These are phyloP conservation scores for Maudiozyma bulderi DNA, from an alignment of 805 yeast species.

Conservation along the genomic window DNA sequence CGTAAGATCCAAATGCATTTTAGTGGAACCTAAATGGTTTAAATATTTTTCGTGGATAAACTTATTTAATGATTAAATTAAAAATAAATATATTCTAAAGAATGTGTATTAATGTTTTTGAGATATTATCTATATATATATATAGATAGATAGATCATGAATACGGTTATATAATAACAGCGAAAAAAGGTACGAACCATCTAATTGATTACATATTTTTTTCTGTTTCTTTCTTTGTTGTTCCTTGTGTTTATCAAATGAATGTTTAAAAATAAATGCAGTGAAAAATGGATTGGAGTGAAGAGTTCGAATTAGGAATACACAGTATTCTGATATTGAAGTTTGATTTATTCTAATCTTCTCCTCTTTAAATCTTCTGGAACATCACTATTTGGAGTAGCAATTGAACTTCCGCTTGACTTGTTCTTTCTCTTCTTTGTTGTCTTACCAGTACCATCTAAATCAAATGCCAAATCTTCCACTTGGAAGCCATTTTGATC, in stretches of 20 bases:
- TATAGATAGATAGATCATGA: too few relatives aligned
- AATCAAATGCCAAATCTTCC: constrained; percentile 29
- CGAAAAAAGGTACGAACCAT: too few relatives aligned
- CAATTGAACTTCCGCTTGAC: constrained; percentile 28
- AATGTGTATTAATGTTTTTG: neutral
- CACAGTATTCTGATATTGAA: neutral
- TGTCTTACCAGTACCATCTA: constrained; percentile 27
- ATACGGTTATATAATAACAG: too few relatives aligned
- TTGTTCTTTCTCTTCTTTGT: constrained; percentile 24
- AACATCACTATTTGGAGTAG: constrained; percentile 28
- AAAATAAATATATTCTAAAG: neutral
- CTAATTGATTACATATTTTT: too few relatives aligned
- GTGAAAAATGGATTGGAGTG: neutral
- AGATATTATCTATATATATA: too few relatives aligned
- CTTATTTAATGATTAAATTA: constrained; percentile 10
- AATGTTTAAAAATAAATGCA: too few relatives aligned
- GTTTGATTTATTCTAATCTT: constrained; percentile 19
- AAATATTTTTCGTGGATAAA: constrained; percentile 53
- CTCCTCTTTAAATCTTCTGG: constrained; percentile 26
- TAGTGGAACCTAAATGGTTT: constrained; percentile 88
- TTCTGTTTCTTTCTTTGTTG: too few relatives aligned
- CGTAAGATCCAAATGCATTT: constrained; percentile 58
- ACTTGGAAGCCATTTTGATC: constrained; percentile 22
- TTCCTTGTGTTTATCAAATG: too few relatives aligned
- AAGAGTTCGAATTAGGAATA: neutral